Base-by-base conservation (phyloP, 2,329 filamentous ascomycete genomes). In the Didymella sp. region DNA sequence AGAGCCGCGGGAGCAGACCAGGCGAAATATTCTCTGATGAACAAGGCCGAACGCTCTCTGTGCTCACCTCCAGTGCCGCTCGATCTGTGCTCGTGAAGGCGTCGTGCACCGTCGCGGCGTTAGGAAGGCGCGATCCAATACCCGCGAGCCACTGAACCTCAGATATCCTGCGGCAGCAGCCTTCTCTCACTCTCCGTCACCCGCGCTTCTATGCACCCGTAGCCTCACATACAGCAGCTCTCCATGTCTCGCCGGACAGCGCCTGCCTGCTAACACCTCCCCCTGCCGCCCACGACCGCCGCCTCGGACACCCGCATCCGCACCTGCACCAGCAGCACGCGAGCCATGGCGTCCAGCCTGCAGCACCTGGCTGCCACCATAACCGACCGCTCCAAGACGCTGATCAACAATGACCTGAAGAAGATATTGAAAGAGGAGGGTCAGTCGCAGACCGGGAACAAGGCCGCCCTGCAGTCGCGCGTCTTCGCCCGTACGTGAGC, bases 391-490 rank as follows among this genome's bases (percentile, higher is more conserved):
- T 77, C 84, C 45, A 86, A 85, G 70, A 81, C 77, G 8, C 76
- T 88, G 49, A 79, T 86, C 51, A 87, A 87, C 70, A 80, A 79
- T 58, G 87, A 93, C 68, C 84, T 97, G 45, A 90, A 92, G 68
- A 83, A 83, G 49, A 88, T 98, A 63, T 90, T 94, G 71, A 84
- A 86, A 61, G 81, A 85, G 59, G 91, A 96, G 78, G 85, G 87
- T 43, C 42, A 56, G 22, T 81, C 96, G 31, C 84, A 86, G 63
- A 90, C 89, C 25, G 95, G 95, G 19, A 89, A 95, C 69, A 99
- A 99, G 81, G 86, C 87, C 30, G 85, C 90, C 38, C 80, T 98
- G 58, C 92, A 96, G 77, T 79, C 80, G 56, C 88, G 94, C 68
- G 90, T 97, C 59, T 85, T 89, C 61, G 81, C 85, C 57, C 85